Evolutionary conservation across 371 early-diverging fungal species (phyloP), one percentile per base, ranked within the genome.

Genomic region (Apophysomyces ossiformis): DNA sequence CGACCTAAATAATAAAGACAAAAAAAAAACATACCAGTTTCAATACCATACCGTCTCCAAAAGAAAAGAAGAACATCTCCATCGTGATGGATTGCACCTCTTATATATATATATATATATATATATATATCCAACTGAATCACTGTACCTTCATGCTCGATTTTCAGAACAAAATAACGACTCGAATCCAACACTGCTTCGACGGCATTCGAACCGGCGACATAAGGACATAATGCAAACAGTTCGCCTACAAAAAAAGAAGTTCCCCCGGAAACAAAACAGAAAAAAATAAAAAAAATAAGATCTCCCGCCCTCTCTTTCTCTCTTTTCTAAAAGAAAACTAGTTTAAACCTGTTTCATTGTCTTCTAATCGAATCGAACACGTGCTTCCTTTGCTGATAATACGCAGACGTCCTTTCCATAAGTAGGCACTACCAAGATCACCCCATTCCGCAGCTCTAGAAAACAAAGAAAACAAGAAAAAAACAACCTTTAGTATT

Each of bases 381-480:
- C 91, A 91, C 9, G 86, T 82, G 16, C 87, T 85, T 2, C 92
- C 92, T 63, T 84, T 82, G 8, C 88, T 83, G 38, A 92, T 80
- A 45, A 96, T 79, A 41, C 93, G 79, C 36, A 96, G 74, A n/a
- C 95, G 82, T 2, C 95, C 96, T 57, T 86, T 87, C 95, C 95
- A 96, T 43, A 95, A 74, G 65, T 87, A 90, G 15, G 87, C 72
- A 18, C 57, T 85, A 21, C 82, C 89, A 7, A 90, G 88, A 69
- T 93, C 90, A 58, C 87, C 87, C 96, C 96, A 96, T 69, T 96
- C 95, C 9, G 87, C 71, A 11, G 96, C 96, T 68, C 92, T 92
- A 61, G n/a, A n/a, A 21, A 41, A 4, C 41, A 41, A 26, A 26
- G 0, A 1, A 26, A 26, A n/a, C n/a, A 1, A 26, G 32, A 26